Base-by-base conservation (phyloP, 1,284 basidiomycete species). In the Naganishia cerealis region DNA sequence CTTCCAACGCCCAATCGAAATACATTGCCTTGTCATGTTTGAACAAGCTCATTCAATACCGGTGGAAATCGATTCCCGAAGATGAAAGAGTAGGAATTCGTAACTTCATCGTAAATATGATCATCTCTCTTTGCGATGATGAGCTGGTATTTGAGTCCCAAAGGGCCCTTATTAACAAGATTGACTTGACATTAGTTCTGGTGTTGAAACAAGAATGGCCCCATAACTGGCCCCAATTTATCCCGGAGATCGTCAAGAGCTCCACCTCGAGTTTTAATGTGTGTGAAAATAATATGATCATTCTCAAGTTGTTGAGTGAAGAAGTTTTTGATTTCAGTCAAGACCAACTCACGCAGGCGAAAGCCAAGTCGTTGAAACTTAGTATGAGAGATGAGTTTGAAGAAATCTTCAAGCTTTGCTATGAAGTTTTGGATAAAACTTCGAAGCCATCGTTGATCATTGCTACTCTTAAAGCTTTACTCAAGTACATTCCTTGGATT, bases 281-380 rank as follows among this genome's bases (percentile, higher is more conserved):
- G 38, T 99, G 96, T 85, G 96, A 99, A 82, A 99, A 99, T 86
- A 99, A 99, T 84, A 99, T 99, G 96, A 87, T 94, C 79, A 99
- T 99, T 78, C 85, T 99, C 72, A 92, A 93, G 79, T 85, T 99
- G n/a, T 85, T 99, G 16, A 97, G 93, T 0, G 96, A 99, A 78
- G 96, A 99, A 81, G 93, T 99, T 72, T 99, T 99, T 77, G 96
- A 99, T 81, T 99, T 91, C 81, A 97, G 94, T 5, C 93, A 95
- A 1, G 96, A 99, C 77, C 92, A 96, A 81, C 93, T 99, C 94
- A 98, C 95, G 0, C 94, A 96, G 80, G 90, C 90, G 18, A 99
- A 98, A 84, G 96, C 94, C 71, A 97, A 97, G 82, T 90, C 91
- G 73, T 84, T 99, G 71, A 99, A 99, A 85, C 94, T 96, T 78